Evolutionary conservation across 2,329 filamentous ascomycete species (phyloP).

Genomic region (Dissoconium aciculare): DNA sequence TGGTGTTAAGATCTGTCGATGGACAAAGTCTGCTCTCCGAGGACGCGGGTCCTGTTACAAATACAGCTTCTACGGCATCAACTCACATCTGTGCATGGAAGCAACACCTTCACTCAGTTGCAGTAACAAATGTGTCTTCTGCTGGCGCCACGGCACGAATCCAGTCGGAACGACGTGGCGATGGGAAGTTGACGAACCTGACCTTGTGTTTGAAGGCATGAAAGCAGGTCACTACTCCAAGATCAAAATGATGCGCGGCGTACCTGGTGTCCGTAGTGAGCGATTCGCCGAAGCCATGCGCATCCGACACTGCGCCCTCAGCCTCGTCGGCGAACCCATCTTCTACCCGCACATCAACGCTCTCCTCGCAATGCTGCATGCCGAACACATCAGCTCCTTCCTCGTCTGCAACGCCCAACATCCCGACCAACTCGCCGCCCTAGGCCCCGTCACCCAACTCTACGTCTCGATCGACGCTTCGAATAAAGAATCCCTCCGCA

Average conservation of each 20-base stretch:
- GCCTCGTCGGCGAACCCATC: slow-evolving; percentile 90
- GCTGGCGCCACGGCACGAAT: slow-evolving; percentile 96
- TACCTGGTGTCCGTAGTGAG: slow-evolving; percentile 82
- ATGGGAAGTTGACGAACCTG: slow-evolving; percentile 84
- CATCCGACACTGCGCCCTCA: slow-evolving; percentile 84
- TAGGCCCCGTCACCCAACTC: slow-evolving; percentile 80
- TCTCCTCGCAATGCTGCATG: slow-evolving; percentile 69
- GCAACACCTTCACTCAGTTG: slow-evolving; percentile 89
- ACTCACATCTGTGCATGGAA: slow-evolving; percentile 96
- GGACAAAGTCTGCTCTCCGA: slow-evolving; percentile 92
- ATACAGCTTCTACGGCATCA: slow-evolving; percentile 91
- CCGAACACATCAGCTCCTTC: slow-evolving; percentile 79
- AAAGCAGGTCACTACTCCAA: slow-evolving; percentile 91
- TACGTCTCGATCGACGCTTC: slow-evolving; percentile 94
- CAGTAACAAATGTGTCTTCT: slow-evolving; percentile 97
- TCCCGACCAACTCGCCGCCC: slow-evolving; percentile 68
- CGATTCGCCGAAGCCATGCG: slow-evolving; percentile 84
- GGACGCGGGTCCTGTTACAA: slow-evolving; percentile 96
- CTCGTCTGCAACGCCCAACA: slow-evolving; percentile 96
- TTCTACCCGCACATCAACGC: slow-evolving; percentile 98
- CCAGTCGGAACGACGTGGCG: slow-evolving; percentile 94
- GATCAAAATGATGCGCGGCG: slow-evolving; percentile 91
- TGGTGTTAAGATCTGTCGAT: slow-evolving; percentile 93
- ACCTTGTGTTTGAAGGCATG: slow-evolving; percentile 78
- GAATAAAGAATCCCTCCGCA: slow-evolving; percentile 71